Evolutionary conservation across 2,329 filamentous ascomycete genomes (phyloP), one percentile per base, ranked within the genome.

Genomic region (Didymella arachidicola): DNA sequence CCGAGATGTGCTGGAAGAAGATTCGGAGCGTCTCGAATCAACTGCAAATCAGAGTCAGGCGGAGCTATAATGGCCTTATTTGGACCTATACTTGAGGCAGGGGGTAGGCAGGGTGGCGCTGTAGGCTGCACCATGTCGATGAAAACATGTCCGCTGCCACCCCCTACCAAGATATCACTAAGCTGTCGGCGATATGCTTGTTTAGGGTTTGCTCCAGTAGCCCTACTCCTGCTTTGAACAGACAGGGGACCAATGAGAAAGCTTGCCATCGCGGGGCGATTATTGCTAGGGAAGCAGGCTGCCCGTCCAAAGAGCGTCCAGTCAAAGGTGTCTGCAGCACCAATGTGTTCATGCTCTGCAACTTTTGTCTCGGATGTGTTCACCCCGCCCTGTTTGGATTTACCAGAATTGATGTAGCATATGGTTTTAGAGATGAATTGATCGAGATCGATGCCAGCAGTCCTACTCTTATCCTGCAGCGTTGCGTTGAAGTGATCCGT

Each of bases 351-450:
- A 11, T 87, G 84, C 7, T 82, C 82, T 5, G 72, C 70, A 14
- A 66, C 79, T 57, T 72, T 77, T 41, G 83, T 78, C 48, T 83
- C 83, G 7, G 80, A 79, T 39, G 83, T 73, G 36, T 84, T 81
- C 12, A 78, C 78, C 25, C 85, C 84, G 10, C 83, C 84, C 6
- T 53, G 44, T 10, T 58, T 61, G 18, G 61, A 60, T 4, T 86
- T 89, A 34, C 85, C 83, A 22, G 76, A 71, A n/a, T 86, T 87
- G 92, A 98, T 97, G 73, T 91, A 98, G 3, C 85, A 86, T 59
- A 96, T 92, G 75, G 90, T 94, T 77, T 95, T 96, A 0, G 91
- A 90, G 14, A 98, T 87, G 70, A 98, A 96, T 68, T 97, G 91
- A 61, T 98, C 93, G 0, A 96, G 83, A 70, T 98, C 93, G 22